Conservation (phyloP, 345 rosid genomes). For the Kernera saxatilis region DNA sequence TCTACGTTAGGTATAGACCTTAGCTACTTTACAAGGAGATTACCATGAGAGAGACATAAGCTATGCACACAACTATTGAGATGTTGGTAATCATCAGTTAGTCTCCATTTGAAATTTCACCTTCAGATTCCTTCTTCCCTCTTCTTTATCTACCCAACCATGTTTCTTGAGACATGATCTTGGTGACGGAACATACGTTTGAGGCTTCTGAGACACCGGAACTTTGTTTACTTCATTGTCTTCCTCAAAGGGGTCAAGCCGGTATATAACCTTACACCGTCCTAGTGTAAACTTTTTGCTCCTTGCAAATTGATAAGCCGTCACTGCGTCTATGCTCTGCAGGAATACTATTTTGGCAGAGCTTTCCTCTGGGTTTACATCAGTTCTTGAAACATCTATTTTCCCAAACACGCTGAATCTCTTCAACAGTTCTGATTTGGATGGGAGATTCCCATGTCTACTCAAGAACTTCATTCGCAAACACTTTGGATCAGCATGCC, state of each 20-base stretch:
- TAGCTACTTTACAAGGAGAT: not conserved
- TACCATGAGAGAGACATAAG: not conserved
- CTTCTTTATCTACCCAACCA: slow-evolving; percentile 1
- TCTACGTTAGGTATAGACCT: not conserved
- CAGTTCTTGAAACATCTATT: slow-evolving; percentile 21
- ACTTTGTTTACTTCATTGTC: not conserved
- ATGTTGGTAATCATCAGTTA: not conserved
- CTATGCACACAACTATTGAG: not conserved
- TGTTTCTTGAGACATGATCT: slow-evolving; percentile 19
- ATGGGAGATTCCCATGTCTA: slow-evolving; percentile 15
- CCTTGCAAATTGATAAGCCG: slow-evolving; percentile 30
- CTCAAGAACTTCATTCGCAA: slow-evolving; percentile 28
- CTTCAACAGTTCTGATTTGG: slow-evolving; percentile 27
- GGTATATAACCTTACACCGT: slow-evolving; percentile 9
- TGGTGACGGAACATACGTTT: not conserved
- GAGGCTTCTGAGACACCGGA: not conserved
- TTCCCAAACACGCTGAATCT: slow-evolving; percentile 32
- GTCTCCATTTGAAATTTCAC: slow-evolving; percentile 16
- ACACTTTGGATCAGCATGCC: slow-evolving; percentile 20
- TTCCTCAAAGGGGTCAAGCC: slow-evolving; percentile 12
- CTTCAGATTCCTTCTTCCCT: not conserved
- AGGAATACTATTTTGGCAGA: slow-evolving; percentile 24
- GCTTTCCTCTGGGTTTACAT: slow-evolving; percentile 7
- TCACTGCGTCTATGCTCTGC: slow-evolving; percentile 32
- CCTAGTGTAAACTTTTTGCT: slow-evolving; percentile 27